A percentile compares a stretch with the other conserved stretches of the same genome.
Evolutionary conservation across 306 rosid genomes (phyloP).

Genomic region (Glycine soja): DNA sequence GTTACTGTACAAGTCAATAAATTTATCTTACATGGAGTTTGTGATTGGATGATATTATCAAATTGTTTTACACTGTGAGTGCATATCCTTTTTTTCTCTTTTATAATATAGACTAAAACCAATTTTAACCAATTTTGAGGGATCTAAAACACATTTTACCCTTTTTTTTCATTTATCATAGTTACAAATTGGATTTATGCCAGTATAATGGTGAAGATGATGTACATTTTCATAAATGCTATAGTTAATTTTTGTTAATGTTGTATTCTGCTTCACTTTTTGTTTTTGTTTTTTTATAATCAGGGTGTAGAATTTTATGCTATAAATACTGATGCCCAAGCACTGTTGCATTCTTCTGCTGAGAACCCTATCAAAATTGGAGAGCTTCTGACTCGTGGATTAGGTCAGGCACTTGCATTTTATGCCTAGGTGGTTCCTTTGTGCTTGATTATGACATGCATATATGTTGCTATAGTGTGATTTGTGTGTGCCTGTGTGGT

Average conservation of each 20-base stretch:
- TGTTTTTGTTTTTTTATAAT: conserved; percentile 31
- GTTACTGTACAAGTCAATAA: no score
- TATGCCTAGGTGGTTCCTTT: conserved; percentile 17
- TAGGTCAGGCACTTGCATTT: conserved; percentile 67
- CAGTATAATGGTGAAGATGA: no score
- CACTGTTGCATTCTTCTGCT: conserved; percentile 80
- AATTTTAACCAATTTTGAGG: background rate
- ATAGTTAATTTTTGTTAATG: background rate
- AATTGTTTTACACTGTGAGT: no score
- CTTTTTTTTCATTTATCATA: no score
- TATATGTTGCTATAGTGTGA: background rate
- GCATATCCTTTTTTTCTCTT: no score
- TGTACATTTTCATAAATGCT: no score
- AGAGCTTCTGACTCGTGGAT: conserved; percentile 91
- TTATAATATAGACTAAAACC: background rate
- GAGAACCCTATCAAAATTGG: conserved; percentile 93
- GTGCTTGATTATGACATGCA: conserved; percentile 24
- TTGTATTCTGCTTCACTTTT: conserved; percentile 33
- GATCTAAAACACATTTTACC: no score
- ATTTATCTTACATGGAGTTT: no score
- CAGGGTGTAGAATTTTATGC: conserved; percentile 97
- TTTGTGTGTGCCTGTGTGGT: background rate
- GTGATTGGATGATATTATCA: no score
- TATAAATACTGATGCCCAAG: conserved; percentile 92
- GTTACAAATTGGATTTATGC: no score